A percentile compares a stretch with the other conserved stretches of the same genome.
These are phyloP conservation scores for Wickerhamomyces ciferrii DNA, from an alignment of 805 yeast species.

Conservation along the genomic window DNA sequence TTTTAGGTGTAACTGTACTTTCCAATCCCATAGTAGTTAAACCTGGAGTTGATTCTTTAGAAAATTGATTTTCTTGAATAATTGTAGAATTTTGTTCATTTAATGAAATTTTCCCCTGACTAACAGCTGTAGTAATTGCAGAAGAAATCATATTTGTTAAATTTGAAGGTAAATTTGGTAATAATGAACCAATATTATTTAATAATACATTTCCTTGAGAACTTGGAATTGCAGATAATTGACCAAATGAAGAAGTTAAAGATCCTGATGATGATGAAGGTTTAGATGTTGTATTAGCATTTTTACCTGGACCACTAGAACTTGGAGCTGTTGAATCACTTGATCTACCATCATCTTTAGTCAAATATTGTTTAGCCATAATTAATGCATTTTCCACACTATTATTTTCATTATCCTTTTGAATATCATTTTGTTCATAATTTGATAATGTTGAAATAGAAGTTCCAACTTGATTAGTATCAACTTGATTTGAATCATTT, in stretches of 20 bases:
- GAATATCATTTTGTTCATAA: not conserved
- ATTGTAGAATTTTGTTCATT: not conserved
- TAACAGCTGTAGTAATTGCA: slow-evolving; percentile 20
- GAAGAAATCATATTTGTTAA: slow-evolving; percentile 15
- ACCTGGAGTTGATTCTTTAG: not conserved
- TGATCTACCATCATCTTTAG: not conserved
- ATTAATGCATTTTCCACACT: slow-evolving; percentile 2
- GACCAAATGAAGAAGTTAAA: slow-evolving; percentile 1
- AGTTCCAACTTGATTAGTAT: not conserved
- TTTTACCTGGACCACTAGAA: no score
- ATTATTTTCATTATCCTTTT: not conserved
- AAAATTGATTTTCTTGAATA: not conserved
- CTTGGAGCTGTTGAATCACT: not conserved
- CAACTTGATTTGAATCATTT: not conserved
- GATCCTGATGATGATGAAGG: not conserved
- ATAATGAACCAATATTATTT: slow-evolving; percentile 15
- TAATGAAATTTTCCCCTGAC: not conserved
- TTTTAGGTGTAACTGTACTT: not conserved
- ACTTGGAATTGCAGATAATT: slow-evolving; percentile 10
- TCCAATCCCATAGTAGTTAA: not conserved
- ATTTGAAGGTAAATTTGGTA: slow-evolving; percentile 20
- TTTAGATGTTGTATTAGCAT: not conserved
- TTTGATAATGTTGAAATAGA: not conserved
- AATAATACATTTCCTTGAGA: slow-evolving; percentile 13
- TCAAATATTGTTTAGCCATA: not conserved